Percentiles rank a stretch among this genome's conserved stretches.
These are phyloP conservation scores for Zhuliangozyma blackwelliae DNA, from an alignment of 1,139 yeast genomes.

Conservation along the genomic window DNA sequence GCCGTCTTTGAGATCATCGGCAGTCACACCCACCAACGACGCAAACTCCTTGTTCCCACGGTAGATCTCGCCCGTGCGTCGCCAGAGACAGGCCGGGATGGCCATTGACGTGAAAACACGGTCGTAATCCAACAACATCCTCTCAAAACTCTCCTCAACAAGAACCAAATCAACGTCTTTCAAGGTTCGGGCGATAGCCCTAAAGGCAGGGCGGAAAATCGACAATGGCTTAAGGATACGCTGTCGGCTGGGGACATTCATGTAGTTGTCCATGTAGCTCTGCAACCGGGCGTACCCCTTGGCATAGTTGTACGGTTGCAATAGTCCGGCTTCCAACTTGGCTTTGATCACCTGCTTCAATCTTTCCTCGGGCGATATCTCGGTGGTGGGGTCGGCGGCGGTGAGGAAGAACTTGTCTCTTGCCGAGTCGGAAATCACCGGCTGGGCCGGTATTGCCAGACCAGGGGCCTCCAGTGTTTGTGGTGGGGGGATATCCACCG, in stretches of 20 bases:
- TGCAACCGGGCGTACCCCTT: slow-evolving; percentile 90
- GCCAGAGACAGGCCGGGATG: slow-evolving; percentile 95
- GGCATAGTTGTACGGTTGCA: slow-evolving; percentile 92
- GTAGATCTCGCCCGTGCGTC: slow-evolving; percentile 95
- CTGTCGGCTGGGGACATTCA: slow-evolving; percentile 81
- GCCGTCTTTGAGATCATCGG: slow-evolving; percentile 91
- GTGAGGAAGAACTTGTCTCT: slow-evolving; percentile 91
- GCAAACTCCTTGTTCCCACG: slow-evolving; percentile 97
- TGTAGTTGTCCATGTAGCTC: slow-evolving; percentile 87
- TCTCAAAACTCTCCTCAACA: slow-evolving; percentile 91
- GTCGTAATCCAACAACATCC: slow-evolving; percentile 90
- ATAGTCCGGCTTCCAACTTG: slow-evolving; percentile 85
- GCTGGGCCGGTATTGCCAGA: slow-evolving; percentile 19
- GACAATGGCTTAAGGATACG: slow-evolving; percentile 85
- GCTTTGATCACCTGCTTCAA: slow-evolving; percentile 95
- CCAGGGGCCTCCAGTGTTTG: background rate
- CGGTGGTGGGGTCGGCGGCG: slow-evolving; percentile 96
- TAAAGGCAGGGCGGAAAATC: slow-evolving; percentile 86
- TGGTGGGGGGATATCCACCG: slow-evolving; percentile 1
- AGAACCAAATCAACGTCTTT: slow-evolving; percentile 88
- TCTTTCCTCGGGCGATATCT: slow-evolving; percentile 90
- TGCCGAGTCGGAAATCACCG: slow-evolving; percentile 71
- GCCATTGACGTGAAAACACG: slow-evolving; percentile 97
- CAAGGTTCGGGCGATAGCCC: slow-evolving; percentile 87
- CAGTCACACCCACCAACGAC: slow-evolving; percentile 84